Conservation (phyloP, 352 stramenopile species). For the Salisapilia sapeloensis region DNA sequence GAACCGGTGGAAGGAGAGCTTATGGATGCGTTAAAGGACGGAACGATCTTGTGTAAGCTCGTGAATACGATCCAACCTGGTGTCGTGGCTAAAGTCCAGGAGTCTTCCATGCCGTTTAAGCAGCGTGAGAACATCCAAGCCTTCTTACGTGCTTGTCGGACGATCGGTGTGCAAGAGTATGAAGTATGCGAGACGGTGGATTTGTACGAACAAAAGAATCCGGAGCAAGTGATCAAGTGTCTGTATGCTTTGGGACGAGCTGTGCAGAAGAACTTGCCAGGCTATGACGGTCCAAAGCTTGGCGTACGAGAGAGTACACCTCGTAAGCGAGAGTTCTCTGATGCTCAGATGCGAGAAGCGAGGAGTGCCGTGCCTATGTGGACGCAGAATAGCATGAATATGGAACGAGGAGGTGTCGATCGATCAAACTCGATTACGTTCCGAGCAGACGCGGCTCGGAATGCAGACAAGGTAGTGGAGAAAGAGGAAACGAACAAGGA, state of each 20-base stretch:
- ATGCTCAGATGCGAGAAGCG: conserved; percentile 47
- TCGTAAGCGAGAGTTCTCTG: conserved; percentile 45
- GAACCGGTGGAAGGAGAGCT: conserved; percentile 56
- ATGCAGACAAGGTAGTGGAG: conserved; percentile 8
- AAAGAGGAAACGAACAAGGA: conserved; percentile 3
- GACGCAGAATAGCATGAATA: conserved; percentile 29
- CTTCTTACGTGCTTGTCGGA: conserved; percentile 70
- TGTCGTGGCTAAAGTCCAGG: conserved; percentile 35
- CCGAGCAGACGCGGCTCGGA: conserved; percentile 27
- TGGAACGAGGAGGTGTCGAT: conserved; percentile 49
- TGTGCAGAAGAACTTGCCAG: conserved; percentile 53
- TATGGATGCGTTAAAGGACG: conserved; percentile 57
- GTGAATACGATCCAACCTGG: conserved; percentile 63
- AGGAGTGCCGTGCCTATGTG: conserved; percentile 32
- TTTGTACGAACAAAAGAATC: conserved; percentile 78
- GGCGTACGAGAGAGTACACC: conserved; percentile 55
- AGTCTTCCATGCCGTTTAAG: conserved; percentile 68
- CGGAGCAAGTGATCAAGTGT: conserved; percentile 70
- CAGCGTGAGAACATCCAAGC: conserved; percentile 84
- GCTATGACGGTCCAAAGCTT: conserved; percentile 48
- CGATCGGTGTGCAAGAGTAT: conserved; percentile 70
- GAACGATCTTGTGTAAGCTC: conserved; percentile 56
- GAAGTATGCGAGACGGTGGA: conserved; percentile 86
- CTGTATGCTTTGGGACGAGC: conserved; percentile 66
- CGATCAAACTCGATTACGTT: conserved; percentile 54